These are phyloP conservation scores for Aspergillus viridinutans DNA, from an alignment of 2,329 filamentous ascomycete genomes.

Conservation along the genomic window DNA sequence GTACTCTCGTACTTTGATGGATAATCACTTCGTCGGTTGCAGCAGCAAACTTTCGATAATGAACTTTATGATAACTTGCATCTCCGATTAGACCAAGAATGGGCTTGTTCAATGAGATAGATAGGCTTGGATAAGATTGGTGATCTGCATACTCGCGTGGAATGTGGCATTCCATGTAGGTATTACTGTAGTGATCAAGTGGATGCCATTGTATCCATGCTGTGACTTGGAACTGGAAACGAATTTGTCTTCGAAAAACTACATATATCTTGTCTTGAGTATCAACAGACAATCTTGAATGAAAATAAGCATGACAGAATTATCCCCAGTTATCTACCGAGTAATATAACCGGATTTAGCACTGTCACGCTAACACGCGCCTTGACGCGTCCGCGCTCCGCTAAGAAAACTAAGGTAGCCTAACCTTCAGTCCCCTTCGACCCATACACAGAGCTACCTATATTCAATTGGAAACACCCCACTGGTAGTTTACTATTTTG, in stretches of 20 bases:
- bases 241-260: neutral
- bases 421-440: neutral
- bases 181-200: constrained; percentile 14
- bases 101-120: neutral
- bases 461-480: neutral
- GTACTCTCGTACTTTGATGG: neutral
- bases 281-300: neutral
- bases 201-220: neutral
- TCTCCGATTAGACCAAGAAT: neutral
- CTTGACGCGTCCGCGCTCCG: constrained; percentile 15
- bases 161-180: constrained; percentile 9
- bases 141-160: neutral
- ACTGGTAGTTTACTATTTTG: constrained; percentile 1
- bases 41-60: neutral
- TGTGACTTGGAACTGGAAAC: neutral
- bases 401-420: constrained; percentile 6
- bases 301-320: neutral
- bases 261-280: neutral
- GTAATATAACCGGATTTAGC: constrained; percentile 14
- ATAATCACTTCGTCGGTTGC: neutral
- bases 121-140: neutral
- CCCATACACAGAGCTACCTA: constrained; percentile 3
- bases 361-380: constrained; percentile 14
- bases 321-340: neutral
- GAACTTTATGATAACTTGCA: neutral